A percentile compares a stretch with the other conserved stretches of the same genome.
phyloP scores from a whole-genome alignment of 192 early-diverging fungal species.

The Gaertneriomyces semiglobifer region DNA sequence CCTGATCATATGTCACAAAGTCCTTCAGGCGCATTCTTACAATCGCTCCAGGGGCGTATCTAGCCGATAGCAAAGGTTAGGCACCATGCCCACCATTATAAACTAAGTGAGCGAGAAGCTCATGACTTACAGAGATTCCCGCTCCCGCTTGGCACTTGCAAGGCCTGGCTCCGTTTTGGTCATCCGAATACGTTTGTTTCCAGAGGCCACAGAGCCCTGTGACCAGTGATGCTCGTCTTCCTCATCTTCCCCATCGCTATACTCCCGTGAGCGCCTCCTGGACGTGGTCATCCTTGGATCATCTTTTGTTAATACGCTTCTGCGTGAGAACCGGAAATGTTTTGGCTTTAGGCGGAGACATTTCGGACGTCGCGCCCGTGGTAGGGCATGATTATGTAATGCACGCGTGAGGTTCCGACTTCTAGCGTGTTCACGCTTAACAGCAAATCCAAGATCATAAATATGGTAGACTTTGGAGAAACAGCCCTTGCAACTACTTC shows the following conservation, averaged over 20 bases:
- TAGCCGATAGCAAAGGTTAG: constrained; percentile 2
- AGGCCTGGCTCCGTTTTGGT: not conserved
- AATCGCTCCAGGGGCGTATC: constrained; percentile 58
- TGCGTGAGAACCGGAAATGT: too few species aligned
- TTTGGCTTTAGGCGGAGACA: not conserved
- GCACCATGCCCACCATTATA: not conserved
- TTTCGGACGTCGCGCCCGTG: not conserved
- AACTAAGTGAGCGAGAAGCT: too few species aligned
- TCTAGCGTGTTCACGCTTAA: not conserved
- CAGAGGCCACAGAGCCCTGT: not conserved
- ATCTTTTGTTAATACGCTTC: too few species aligned
- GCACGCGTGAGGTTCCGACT: not conserved
- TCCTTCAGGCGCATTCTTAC: constrained; percentile 72
- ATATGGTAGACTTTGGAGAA: not conserved
- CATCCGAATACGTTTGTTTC: not conserved
- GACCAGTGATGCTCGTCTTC: not conserved
- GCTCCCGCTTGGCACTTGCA: not conserved
- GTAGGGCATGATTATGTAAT: not conserved
- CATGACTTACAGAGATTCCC: not conserved
- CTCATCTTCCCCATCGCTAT: not conserved
- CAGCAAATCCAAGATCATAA: not conserved
- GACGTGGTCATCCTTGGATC: too few species aligned
- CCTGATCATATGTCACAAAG: constrained; percentile 94
- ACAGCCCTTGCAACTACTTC: not conserved
- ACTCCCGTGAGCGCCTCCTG: not conserved